phyloP scores from a whole-genome alignment of 371 early-diverging fungal species.

The Haplosporangium sp. region DNA sequence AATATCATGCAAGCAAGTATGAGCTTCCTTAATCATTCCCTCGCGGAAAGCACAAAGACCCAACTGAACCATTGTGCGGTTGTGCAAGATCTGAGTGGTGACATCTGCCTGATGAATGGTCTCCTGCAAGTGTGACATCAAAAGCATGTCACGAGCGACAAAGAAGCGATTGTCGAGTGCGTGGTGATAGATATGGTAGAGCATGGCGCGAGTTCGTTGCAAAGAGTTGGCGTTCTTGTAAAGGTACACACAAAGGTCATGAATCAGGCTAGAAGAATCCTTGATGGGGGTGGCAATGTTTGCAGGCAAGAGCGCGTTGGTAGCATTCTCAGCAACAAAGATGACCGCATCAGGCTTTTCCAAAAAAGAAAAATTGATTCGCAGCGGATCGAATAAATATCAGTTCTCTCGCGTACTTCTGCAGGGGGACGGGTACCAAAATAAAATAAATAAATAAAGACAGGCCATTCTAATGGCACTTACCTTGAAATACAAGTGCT shows the following conservation, averaged over 20 bases:
- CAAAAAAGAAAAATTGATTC: neutral
- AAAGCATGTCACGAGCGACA: constrained; percentile 94
- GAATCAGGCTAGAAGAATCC: constrained; percentile 75
- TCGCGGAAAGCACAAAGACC: constrained; percentile 97
- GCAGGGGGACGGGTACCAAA: neutral
- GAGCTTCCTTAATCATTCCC: constrained; percentile 91
- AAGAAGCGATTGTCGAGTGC: constrained; percentile 95
- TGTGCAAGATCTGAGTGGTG: constrained; percentile 94
- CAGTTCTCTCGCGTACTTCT: no score
- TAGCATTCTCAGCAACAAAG: constrained; percentile 43
- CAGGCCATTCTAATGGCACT: neutral
- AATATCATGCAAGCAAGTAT: constrained; percentile 90
- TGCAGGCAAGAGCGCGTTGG: constrained; percentile 54
- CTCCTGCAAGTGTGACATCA: constrained; percentile 98
- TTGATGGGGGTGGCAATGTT: constrained; percentile 56
- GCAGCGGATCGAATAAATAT: neutral
- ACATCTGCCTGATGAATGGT: constrained; percentile 91
- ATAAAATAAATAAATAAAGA: neutral
- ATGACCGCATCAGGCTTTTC: constrained; percentile 45
- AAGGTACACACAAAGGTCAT: constrained; percentile 84
- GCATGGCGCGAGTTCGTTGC: constrained; percentile 94
- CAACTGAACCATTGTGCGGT: constrained; percentile 95
- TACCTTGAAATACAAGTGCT: constrained; percentile 96
- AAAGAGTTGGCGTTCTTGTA: constrained; percentile 89
- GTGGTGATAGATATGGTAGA: constrained; percentile 96